These are phyloP conservation scores for Colletotrichum chlorophyti DNA, from an alignment of 2,329 filamentous ascomycete genomes.

Conservation along the genomic window DNA sequence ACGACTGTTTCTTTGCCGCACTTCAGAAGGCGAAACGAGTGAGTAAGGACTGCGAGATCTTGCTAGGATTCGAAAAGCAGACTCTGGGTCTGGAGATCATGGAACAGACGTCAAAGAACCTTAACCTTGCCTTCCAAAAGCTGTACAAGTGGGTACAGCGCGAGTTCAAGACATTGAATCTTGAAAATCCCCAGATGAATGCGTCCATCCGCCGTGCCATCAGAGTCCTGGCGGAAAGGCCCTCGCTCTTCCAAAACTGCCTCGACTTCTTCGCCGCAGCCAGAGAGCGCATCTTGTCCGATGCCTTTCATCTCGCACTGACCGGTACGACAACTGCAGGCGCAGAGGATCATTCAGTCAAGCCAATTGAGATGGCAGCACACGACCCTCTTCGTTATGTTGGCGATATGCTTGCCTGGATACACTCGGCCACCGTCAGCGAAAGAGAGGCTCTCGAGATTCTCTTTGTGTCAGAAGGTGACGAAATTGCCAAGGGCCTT, in stretches of 20 bases:
- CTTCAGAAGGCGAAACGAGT: constrained; percentile 85
- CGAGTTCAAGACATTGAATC: constrained; percentile 89
- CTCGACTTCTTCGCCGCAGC: constrained; percentile 93
- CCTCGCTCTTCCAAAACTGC: constrained; percentile 90
- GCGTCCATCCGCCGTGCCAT: constrained; percentile 83
- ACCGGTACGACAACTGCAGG: constrained; percentile 72
- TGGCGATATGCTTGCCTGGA: constrained; percentile 97
- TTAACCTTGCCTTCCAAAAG: constrained; percentile 93
- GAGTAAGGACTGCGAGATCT: constrained; percentile 83
- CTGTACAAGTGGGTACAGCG: constrained; percentile 94
- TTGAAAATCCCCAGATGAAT: constrained; percentile 94
- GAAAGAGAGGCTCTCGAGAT: constrained; percentile 92
- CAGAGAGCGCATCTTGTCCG: constrained; percentile 83
- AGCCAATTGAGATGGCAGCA: constrained; percentile 92
- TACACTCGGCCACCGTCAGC: constrained; percentile 91
- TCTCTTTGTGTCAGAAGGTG: constrained; percentile 88
- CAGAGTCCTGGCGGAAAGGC: constrained; percentile 86
- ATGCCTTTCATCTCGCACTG: constrained; percentile 87
- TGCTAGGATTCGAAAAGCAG: constrained; percentile 91
- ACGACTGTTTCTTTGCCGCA: constrained; percentile 82
- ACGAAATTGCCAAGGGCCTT: constrained; percentile 84
- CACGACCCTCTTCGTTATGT: constrained; percentile 92
- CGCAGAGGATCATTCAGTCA: constrained; percentile 67
- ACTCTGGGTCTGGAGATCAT: constrained; percentile 88
- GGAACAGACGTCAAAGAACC: constrained; percentile 84